Percentiles rank a stretch among this genome's conserved stretches.
phyloP scores from a whole-genome alignment of 106 monocot species.

The Ottelia alismoides region DNA sequence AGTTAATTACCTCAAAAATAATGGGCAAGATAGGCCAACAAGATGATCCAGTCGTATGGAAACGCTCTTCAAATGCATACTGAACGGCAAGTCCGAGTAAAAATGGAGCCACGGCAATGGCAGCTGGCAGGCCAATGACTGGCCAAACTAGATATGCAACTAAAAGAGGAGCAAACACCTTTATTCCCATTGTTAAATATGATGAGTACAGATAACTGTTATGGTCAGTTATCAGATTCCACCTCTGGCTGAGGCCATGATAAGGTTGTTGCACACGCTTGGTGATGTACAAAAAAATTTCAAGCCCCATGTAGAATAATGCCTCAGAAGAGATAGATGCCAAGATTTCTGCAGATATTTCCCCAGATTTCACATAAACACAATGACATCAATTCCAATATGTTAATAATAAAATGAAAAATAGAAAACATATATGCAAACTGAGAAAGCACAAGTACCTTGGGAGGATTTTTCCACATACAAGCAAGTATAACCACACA shows the following conservation, averaged over 20 bases:
- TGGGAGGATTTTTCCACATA: no score
- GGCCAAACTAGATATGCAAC: conserved; percentile 43
- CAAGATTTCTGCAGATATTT: conserved; percentile 41
- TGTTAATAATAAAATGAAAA: no score
- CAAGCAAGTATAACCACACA: no score
- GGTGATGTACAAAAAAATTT: conserved; percentile 23
- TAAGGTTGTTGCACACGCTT: conserved; percentile 42
- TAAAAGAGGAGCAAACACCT: conserved; percentile 42
- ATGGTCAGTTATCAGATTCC: conserved; percentile 52
- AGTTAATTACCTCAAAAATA: conserved; percentile 44
- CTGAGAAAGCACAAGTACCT: no score
- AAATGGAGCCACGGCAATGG: conserved; percentile 40
- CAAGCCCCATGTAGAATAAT: conserved; percentile 44
- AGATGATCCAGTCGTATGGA: conserved; percentile 20
- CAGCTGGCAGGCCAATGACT: conserved; percentile 29
- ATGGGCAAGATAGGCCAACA: conserved; percentile 63
- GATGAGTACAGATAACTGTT: conserved; percentile 43
- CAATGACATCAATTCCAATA: no score
- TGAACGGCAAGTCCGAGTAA: conserved; percentile 45
- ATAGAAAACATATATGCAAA: no score
- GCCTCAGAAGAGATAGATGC: conserved; percentile 32
- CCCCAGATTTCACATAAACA: no score
- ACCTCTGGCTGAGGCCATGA: conserved; percentile 43
- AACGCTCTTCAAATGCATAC: conserved; percentile 32
- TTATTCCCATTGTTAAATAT: conserved; percentile 48